A percentile compares a stretch with the other conserved stretches of the same genome.
Conservation (phyloP, 1,284 basidiomycete species). For the Trametes pubescens region DNA sequence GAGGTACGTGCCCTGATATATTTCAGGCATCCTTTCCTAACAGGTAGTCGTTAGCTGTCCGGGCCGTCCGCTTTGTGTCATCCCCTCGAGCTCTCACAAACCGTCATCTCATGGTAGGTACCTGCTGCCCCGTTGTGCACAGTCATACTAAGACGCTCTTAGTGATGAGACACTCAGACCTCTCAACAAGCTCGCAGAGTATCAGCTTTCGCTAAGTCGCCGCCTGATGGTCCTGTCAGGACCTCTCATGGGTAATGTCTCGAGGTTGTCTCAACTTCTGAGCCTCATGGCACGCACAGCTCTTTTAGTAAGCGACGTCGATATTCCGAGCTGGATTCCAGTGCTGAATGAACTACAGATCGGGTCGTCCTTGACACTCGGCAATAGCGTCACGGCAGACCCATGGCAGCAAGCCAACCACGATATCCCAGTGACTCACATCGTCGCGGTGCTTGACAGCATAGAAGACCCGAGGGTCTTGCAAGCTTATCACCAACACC, state of each 20-base stretch:
- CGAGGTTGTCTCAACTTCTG: slow-evolving; percentile 27
- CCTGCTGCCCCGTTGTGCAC: background rate
- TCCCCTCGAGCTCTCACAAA: slow-evolving; percentile 39
- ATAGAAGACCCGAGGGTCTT: slow-evolving; percentile 22
- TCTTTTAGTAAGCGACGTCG: slow-evolving; percentile 28
- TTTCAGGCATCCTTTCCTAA: no score
- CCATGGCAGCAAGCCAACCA: background rate
- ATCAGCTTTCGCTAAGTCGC: slow-evolving; percentile 34
- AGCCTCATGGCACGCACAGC: slow-evolving; percentile 26
- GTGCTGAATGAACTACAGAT: slow-evolving; percentile 38
- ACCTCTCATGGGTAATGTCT: slow-evolving; percentile 9
- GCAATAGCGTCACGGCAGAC: slow-evolving; percentile 21
- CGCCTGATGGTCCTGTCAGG: slow-evolving; percentile 29
- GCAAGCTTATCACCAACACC: slow-evolving; percentile 18
- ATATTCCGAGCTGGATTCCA: background rate
- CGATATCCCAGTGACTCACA: background rate
- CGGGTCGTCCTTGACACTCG: slow-evolving; percentile 50
- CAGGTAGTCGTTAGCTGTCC: slow-evolving; percentile 10
- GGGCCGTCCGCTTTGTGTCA: slow-evolving; percentile 41
- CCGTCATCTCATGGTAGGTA: slow-evolving; percentile 39
- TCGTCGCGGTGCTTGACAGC: slow-evolving; percentile 22
- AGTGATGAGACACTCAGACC: slow-evolving; percentile 38
- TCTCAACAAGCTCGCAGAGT: slow-evolving; percentile 29
- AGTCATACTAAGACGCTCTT: slow-evolving; percentile 6
- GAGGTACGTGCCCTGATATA: slow-evolving; percentile 27